Conservation (phyloP, 1,284 basidiomycete species). For the Melampsora larici-populina region DNA sequence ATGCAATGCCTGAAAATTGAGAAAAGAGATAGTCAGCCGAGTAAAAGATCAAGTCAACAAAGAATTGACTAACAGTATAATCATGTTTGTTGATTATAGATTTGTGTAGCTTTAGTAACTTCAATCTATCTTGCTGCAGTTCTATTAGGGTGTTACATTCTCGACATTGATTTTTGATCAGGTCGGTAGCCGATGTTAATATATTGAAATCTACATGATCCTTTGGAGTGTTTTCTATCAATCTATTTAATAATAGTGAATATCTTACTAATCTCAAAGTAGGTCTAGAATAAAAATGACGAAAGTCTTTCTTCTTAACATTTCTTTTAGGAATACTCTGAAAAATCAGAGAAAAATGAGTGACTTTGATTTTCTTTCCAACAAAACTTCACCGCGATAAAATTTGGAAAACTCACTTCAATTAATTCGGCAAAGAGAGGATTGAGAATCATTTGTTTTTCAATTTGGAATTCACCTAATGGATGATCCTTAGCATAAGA, state of each 20-base stretch:
- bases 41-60: neutral
- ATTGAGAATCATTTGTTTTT: constrained; percentile 78
- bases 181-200: constrained; percentile 76
- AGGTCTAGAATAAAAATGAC: constrained; percentile 80
- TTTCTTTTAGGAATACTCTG: constrained; percentile 49
- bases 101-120: constrained; percentile 23
- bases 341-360: neutral
- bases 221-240: constrained; percentile 71
- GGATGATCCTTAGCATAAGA: constrained; percentile 80
- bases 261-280: constrained; percentile 86
- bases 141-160: constrained; percentile 28
- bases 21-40: neutral
- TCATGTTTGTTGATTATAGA: constrained; percentile 33
- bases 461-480: constrained; percentile 76
- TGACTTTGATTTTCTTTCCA: neutral
- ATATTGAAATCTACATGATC: constrained; percentile 73
- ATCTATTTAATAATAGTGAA: constrained; percentile 78
- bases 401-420: constrained; percentile 62
- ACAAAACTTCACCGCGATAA: neutral
- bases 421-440: constrained; percentile 77
- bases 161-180: constrained; percentile 72
- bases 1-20: constrained; percentile 23
- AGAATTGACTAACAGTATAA: constrained; percentile 16
- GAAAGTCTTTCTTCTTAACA: constrained; percentile 65
- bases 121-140: constrained; percentile 23